phyloP scores from a whole-genome alignment of 2,329 filamentous ascomycete genomes.

The Annulohypoxylon truncatum region DNA sequence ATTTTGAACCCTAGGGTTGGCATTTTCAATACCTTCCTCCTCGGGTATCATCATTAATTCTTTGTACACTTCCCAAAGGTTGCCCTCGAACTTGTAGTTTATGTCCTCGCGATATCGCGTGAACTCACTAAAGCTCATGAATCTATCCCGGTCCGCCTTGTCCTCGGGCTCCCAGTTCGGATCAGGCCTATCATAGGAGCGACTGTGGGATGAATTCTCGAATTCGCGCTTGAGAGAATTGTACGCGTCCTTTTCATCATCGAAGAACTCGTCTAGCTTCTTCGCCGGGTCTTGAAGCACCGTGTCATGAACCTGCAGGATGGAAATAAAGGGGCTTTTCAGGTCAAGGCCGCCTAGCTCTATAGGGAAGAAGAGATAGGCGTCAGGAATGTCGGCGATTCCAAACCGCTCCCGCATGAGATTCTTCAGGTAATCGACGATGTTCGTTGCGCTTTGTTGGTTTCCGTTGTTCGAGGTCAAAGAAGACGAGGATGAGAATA shows the following conservation, averaged over 20 bases:
- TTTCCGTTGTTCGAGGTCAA: constrained; percentile 26
- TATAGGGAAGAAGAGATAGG: constrained; percentile 60
- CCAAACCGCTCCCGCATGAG: constrained; percentile 65
- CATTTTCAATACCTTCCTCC: constrained; percentile 43
- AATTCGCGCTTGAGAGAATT: constrained; percentile 53
- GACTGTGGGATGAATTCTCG: constrained; percentile 37
- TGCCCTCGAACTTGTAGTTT: constrained; percentile 25
- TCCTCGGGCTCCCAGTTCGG: constrained; percentile 49
- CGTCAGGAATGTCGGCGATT: constrained; percentile 56
- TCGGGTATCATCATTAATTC: constrained; percentile 52
- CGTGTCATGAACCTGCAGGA: constrained; percentile 54
- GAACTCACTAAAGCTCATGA: constrained; percentile 61
- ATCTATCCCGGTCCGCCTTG: constrained; percentile 50
- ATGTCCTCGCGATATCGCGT: constrained; percentile 51
- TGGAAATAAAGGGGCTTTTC: constrained; percentile 58
- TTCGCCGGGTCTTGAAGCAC: constrained; percentile 44
- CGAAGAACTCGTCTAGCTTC: constrained; percentile 49
- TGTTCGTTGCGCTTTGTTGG: constrained; percentile 51
- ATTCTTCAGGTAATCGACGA: constrained; percentile 66
- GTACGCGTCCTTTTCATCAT: constrained; percentile 53
- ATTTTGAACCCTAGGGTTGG: constrained; percentile 43
- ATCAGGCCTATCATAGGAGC: constrained; percentile 7
- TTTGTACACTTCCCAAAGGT: constrained; percentile 52
- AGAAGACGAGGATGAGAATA: constrained; percentile 56
- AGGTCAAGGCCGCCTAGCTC: constrained; percentile 61